These are phyloP conservation scores for Russula griseocarnosa DNA, from an alignment of 768 basidiomycete genomes.

Conservation along the genomic window DNA sequence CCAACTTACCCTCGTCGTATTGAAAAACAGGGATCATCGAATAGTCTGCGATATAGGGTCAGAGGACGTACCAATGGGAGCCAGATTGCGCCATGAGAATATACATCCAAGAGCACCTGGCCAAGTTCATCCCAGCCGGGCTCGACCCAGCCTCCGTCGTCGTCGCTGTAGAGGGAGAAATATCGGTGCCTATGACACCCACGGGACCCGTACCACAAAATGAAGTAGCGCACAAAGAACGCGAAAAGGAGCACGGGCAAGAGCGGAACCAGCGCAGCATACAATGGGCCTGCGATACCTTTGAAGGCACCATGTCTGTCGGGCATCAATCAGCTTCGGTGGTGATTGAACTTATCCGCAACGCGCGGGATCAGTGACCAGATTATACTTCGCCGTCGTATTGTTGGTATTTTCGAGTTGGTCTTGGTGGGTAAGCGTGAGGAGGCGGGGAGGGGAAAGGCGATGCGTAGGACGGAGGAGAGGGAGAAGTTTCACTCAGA, in stretches of 20 bases:
- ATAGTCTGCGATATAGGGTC: conserved; percentile 84
- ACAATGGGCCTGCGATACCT: conserved; percentile 87
- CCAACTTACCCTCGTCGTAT: not conserved
- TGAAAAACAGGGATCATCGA: conserved; percentile 78
- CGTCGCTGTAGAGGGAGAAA: conserved; percentile 41
- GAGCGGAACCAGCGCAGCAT: conserved; percentile 68
- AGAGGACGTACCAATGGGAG: conserved; percentile 79
- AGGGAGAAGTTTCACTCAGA: conserved; percentile 71
- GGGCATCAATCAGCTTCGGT: conserved; percentile 64
- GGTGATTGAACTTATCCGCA: conserved; percentile 70
- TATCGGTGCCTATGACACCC: conserved; percentile 28
- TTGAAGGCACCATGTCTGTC: conserved; percentile 71
- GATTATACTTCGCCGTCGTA: conserved; percentile 69
- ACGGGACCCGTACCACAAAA: conserved; percentile 28
- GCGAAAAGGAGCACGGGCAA: conserved; percentile 42
- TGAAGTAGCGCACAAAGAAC: conserved; percentile 45
- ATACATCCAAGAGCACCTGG: conserved; percentile 86
- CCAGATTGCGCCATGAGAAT: conserved; percentile 79
- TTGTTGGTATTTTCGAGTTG: conserved; percentile 64
- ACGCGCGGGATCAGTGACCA: conserved; percentile 77
- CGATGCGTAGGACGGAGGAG: conserved; percentile 55
- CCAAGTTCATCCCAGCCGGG: conserved; percentile 86
- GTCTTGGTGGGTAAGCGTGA: conserved; percentile 46
- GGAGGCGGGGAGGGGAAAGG: conserved; percentile 44
- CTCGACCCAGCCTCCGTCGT: conserved; percentile 57